phyloP scores from a whole-genome alignment of 352 stramenopile genomes.

The Phytophthora multivora region DNA sequence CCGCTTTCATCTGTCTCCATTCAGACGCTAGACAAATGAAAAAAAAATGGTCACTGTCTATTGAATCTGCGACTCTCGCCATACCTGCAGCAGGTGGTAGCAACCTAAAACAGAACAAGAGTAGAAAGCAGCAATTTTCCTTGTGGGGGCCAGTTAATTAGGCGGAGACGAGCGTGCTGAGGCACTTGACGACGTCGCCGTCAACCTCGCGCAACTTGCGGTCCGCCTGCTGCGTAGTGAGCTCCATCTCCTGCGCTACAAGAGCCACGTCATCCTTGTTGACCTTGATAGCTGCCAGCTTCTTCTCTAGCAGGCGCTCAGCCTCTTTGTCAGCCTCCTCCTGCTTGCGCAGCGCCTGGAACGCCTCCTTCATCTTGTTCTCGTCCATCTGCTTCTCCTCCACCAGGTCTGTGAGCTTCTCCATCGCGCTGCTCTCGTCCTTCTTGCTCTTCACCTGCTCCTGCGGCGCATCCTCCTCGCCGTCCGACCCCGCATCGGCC shows the following conservation, averaged over 20 bases:
- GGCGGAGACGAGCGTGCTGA: slow-evolving; percentile 57
- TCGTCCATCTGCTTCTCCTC: slow-evolving; percentile 90
- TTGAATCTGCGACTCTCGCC: slow-evolving; percentile 14
- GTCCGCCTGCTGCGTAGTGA: slow-evolving; percentile 74
- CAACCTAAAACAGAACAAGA: background rate
- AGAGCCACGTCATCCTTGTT: slow-evolving; percentile 84
- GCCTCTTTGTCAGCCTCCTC: slow-evolving; percentile 87
- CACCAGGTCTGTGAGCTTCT: slow-evolving; percentile 86
- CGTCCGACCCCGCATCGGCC: slow-evolving; percentile 50
- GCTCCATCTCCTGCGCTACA: slow-evolving; percentile 79
- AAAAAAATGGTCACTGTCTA: slow-evolving; percentile 29
- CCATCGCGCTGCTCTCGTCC: slow-evolving; percentile 80
- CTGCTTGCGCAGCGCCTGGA: slow-evolving; percentile 75
- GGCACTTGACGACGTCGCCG: slow-evolving; percentile 73
- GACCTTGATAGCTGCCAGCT: slow-evolving; percentile 81
- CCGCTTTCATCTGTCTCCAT: background rate
- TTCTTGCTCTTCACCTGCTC: slow-evolving; percentile 76
- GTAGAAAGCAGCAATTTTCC: background rate
- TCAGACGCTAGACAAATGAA: background rate
- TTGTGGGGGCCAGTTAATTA: slow-evolving; percentile 5
- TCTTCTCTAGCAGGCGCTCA: slow-evolving; percentile 77
- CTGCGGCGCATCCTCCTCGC: slow-evolving; percentile 59
- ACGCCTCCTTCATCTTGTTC: slow-evolving; percentile 88
- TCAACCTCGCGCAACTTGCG: slow-evolving; percentile 83
- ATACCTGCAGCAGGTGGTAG: background rate